phyloP scores from a whole-genome alignment of 805 yeast species.

The Hagleromyces aurorensis region DNA sequence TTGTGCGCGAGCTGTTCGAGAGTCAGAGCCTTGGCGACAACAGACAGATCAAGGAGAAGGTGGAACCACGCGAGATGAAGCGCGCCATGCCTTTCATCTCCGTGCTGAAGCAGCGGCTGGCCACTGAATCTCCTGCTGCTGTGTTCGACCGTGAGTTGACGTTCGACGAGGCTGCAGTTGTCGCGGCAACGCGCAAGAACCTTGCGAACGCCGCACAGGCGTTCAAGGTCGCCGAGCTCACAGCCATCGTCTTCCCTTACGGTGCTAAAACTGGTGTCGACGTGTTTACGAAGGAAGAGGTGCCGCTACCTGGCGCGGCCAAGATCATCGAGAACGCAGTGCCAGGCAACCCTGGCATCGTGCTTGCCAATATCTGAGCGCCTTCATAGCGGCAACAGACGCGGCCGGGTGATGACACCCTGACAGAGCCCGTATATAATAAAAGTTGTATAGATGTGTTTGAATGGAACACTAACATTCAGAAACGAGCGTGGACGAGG shows the following conservation, averaged over 20 bases:
- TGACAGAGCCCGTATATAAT: too few relatives aligned
- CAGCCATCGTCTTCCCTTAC: slow-evolving; percentile 53
- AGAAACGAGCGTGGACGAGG: too few relatives aligned
- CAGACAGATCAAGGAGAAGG: slow-evolving; percentile 52
- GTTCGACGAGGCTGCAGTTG: slow-evolving; percentile 66
- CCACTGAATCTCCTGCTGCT: slow-evolving; percentile 56
- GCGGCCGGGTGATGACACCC: too few relatives aligned
- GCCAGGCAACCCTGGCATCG: slow-evolving; percentile 90
- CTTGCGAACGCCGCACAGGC: slow-evolving; percentile 60
- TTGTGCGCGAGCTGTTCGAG: slow-evolving; percentile 72
- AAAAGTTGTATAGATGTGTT: too few relatives aligned
- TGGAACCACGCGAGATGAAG: slow-evolving; percentile 82
- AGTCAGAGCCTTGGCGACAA: slow-evolving; percentile 55
- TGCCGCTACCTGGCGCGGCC: slow-evolving; percentile 50
- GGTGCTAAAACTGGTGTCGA: slow-evolving; percentile 60
- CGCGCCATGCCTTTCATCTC: slow-evolving; percentile 97
- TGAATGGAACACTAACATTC: too few relatives aligned
- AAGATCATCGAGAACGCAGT: slow-evolving; percentile 76
- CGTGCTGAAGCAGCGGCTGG: slow-evolving; percentile 70
- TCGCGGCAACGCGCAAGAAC: slow-evolving; percentile 47
- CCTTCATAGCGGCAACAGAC: too few relatives aligned
- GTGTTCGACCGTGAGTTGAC: slow-evolving; percentile 87
- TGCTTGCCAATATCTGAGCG: slow-evolving; percentile 60
- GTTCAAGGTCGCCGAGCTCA: slow-evolving; percentile 46
- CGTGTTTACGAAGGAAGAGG: slow-evolving; percentile 59